A percentile compares a stretch with the other conserved stretches of the same genome.
These are phyloP conservation scores for Cystobasidium onofrii DNA, from an alignment of 768 basidiomycete species.

Conservation along the genomic window DNA sequence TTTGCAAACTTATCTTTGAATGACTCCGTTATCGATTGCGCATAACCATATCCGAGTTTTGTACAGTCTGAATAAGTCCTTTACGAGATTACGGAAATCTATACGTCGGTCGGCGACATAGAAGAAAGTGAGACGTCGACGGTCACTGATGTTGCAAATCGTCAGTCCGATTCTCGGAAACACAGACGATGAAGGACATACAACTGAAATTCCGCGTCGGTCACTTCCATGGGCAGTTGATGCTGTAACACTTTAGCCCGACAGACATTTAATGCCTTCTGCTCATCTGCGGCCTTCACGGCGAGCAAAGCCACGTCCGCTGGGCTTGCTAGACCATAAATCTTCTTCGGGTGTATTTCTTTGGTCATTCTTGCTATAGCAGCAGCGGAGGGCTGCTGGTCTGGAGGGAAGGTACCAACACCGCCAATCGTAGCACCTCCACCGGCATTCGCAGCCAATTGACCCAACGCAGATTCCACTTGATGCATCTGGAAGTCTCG, in stretches of 20 bases:
- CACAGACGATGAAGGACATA: slow-evolving; percentile 46
- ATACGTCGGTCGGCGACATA: slow-evolving; percentile 92
- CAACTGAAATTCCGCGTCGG: slow-evolving; percentile 99
- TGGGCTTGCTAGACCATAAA: slow-evolving; percentile 74
- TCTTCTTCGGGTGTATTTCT: slow-evolving; percentile 94
- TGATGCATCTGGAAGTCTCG: slow-evolving; percentile 81
- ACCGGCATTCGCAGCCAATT: slow-evolving; percentile 33
- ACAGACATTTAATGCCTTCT: slow-evolving; percentile 82
- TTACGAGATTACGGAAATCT: slow-evolving; percentile 41
- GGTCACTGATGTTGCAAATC: slow-evolving; percentile 58
- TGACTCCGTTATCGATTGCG: slow-evolving; percentile 4
- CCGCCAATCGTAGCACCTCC: slow-evolving; percentile 8
- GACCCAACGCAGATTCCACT: slow-evolving; percentile 50
- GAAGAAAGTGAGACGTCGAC: slow-evolving; percentile 96
- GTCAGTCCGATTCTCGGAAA: not conserved
- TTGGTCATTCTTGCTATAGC: slow-evolving; percentile 55
- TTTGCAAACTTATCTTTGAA: not conserved
- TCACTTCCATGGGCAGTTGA: slow-evolving; percentile 95
- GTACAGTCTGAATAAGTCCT: slow-evolving; percentile 48
- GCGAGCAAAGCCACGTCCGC: slow-evolving; percentile 77
- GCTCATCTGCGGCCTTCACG: slow-evolving; percentile 79
- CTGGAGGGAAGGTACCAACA: slow-evolving; percentile 21
- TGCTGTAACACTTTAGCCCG: slow-evolving; percentile 85
- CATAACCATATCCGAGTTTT: slow-evolving; percentile 79
- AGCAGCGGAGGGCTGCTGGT: slow-evolving; percentile 8